Evolutionary conservation across 129 eudicot genomes (phyloP).

Genomic region (Flaveria brownii): DNA sequence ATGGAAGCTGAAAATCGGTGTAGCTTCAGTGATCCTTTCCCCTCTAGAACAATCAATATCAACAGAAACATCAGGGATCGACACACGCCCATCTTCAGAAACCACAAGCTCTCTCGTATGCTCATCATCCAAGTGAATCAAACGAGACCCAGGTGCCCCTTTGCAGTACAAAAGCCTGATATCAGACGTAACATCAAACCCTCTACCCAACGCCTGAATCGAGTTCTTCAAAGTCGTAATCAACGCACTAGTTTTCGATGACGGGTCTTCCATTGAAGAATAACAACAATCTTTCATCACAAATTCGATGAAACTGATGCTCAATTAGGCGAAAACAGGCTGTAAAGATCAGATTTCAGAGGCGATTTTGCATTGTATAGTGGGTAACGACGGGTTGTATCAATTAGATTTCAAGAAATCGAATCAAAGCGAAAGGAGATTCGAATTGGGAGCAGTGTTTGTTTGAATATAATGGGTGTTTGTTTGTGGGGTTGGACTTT

Average conservation of each 20-base stretch:
- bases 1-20: conserved; percentile 67
- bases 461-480: conserved; percentile 27
- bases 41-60: conserved; percentile 68
- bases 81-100: conserved; percentile 40
- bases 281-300: conserved; percentile 9
- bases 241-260: conserved; percentile 52
- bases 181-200: conserved; percentile 95
- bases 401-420: not conserved
- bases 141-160: conserved; percentile 77
- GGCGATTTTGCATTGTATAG: too few relatives aligned
- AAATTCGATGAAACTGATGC: too few relatives aligned
- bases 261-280: conserved; percentile 36
- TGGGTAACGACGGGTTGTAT: too few relatives aligned
- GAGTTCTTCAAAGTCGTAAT: conserved; percentile 67
- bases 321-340: too few relatives aligned
- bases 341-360: too few relatives aligned
- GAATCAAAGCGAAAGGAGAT: conserved; percentile 19
- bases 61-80: conserved; percentile 65
- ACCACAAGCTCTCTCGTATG: conserved; percentile 52
- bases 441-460: conserved; percentile 15
- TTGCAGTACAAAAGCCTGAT: conserved; percentile 91
- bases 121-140: conserved; percentile 66
- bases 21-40: conserved; percentile 46
- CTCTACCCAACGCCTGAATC: conserved; percentile 89
- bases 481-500: conserved; percentile 26